Conservation (phyloP, 2,329 filamentous ascomycete genomes). For the Phialemoniopsis sp. region DNA sequence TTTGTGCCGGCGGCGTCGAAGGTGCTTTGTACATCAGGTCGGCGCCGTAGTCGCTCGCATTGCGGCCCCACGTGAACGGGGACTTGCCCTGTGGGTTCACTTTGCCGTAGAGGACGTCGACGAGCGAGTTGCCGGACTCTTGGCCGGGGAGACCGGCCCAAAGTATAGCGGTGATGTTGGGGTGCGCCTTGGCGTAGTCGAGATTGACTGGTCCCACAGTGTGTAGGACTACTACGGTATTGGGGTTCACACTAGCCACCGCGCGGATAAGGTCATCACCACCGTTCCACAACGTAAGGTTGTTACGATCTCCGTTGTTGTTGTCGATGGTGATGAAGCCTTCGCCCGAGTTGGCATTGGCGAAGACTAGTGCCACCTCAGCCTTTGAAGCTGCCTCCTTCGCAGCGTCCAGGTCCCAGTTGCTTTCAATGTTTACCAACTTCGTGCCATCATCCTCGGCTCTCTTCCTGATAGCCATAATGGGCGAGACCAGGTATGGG, state of each 20-base stretch:
- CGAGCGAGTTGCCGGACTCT: conserved; percentile 44
- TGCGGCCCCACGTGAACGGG: conserved; percentile 77
- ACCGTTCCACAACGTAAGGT: conserved; percentile 69
- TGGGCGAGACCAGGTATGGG: conserved; percentile 74
- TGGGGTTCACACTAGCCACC: conserved; percentile 58
- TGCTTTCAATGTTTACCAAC: conserved; percentile 47
- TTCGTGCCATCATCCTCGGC: conserved; percentile 54
- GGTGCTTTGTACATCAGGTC: conserved; percentile 54
- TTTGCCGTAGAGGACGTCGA: conserved; percentile 42
- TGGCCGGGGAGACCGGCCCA: conserved; percentile 52
- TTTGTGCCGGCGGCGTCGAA: conserved; percentile 55
- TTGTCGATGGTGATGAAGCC: conserved; percentile 59
- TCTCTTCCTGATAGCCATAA: conserved; percentile 43
- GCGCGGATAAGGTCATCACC: conserved; percentile 68
- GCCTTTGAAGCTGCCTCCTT: conserved; percentile 49
- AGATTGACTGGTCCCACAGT: conserved; percentile 57
- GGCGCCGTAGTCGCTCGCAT: conserved; percentile 67
- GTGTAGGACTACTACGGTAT: conserved; percentile 50
- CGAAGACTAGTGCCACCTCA: conserved; percentile 79
- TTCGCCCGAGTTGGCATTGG: conserved; percentile 77
- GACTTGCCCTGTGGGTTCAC: conserved; percentile 62
- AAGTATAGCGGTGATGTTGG: conserved; percentile 50
- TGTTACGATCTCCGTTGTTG: conserved; percentile 72
- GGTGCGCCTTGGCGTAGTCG: conserved; percentile 57
- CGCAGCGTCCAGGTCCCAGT: conserved; percentile 44